Percentiles rank a stretch among this genome's conserved stretches.
Conservation (phyloP, 75 land plant genomes). For the Selaginella tamariscina region DNA sequence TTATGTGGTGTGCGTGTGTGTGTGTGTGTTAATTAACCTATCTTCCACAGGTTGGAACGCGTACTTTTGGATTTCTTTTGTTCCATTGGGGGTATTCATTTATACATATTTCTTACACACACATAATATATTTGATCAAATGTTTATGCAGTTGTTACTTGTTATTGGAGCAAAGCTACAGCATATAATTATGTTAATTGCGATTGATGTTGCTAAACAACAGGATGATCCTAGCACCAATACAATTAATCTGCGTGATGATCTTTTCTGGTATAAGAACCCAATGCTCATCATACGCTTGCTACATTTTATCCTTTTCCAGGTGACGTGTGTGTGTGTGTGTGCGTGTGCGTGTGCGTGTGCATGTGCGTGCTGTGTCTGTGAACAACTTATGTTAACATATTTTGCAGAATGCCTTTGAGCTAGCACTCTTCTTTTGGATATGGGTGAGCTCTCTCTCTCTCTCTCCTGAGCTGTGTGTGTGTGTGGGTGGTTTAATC, state of each 20-base stretch:
- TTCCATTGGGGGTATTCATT: slow-evolving; percentile 58
- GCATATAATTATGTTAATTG: slow-evolving; percentile 51
- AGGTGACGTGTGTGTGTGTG: slow-evolving; percentile 43
- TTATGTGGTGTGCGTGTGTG: too few species aligned
- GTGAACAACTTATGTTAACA: background rate
- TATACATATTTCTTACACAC: background rate
- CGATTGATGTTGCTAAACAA: slow-evolving; percentile 15
- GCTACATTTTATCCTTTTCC: slow-evolving; percentile 66
- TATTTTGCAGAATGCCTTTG: slow-evolving; percentile 66
- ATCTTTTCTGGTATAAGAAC: slow-evolving; percentile 66
- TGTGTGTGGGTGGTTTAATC: background rate
- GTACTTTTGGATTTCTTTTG: slow-evolving; percentile 46
- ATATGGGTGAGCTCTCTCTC: slow-evolving; percentile 69
- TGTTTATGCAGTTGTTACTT: slow-evolving; percentile 44
- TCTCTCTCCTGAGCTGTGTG: too few species aligned
- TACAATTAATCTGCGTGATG: slow-evolving; percentile 48
- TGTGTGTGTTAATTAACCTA: slow-evolving; percentile 9
- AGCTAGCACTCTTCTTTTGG: slow-evolving; percentile 86
- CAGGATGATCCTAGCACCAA: slow-evolving; percentile 39
- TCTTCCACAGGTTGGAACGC: slow-evolving; percentile 44
- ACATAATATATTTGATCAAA: background rate
- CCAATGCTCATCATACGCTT: slow-evolving; percentile 49
- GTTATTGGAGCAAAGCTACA: slow-evolving; percentile 81
- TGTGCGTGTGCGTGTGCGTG: too few species aligned
- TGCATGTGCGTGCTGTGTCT: too few species aligned